Percentiles rank a stretch among this genome's conserved stretches.
Evolutionary conservation across 495 filamentous ascomycete genomes (phyloP).

Genomic region (Usnea hakonensis): DNA sequence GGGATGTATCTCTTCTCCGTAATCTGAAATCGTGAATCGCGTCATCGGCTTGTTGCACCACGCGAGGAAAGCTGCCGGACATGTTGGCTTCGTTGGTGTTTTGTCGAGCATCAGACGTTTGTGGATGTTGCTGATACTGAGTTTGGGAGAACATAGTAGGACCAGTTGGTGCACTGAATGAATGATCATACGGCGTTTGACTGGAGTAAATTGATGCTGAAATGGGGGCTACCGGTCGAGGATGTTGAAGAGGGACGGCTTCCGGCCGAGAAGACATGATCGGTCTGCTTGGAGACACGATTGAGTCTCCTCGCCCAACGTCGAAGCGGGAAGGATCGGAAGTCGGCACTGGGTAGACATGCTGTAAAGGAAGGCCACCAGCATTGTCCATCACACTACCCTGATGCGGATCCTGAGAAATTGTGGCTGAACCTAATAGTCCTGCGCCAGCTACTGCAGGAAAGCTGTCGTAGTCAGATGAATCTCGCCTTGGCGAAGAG

Average conservation of each 20-base stretch:
- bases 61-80: slow-evolving; percentile 5
- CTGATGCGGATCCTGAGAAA: slow-evolving; percentile 6
- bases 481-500: slow-evolving; percentile 1
- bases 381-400: slow-evolving; percentile 24
- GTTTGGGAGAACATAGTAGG: slow-evolving; percentile 28
- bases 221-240: slow-evolving; percentile 49
- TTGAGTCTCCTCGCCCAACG: slow-evolving; percentile 40
- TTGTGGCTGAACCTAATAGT: slow-evolving; percentile 27
- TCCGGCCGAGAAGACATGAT: slow-evolving; percentile 29
- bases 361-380: slow-evolving; percentile 35
- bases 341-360: slow-evolving; percentile 52
- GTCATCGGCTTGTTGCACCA: slow-evolving; percentile 5
- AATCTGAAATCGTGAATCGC: background rate
- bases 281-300: slow-evolving; percentile 33
- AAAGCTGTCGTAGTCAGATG: slow-evolving; percentile 7
- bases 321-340: slow-evolving; percentile 55
- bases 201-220: slow-evolving; percentile 47
- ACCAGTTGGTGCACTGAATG: slow-evolving; percentile 31
- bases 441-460: slow-evolving; percentile 23
- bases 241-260: slow-evolving; percentile 49
- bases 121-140: slow-evolving; percentile 2
- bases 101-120: background rate
- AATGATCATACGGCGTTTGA: slow-evolving; percentile 33
- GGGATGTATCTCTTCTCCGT: slow-evolving; percentile 21
- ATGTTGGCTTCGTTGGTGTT: slow-evolving; percentile 1